Conservation (phyloP, 2,329 filamentous ascomycete genomes). For the Scedosporium dehoogii region DNA sequence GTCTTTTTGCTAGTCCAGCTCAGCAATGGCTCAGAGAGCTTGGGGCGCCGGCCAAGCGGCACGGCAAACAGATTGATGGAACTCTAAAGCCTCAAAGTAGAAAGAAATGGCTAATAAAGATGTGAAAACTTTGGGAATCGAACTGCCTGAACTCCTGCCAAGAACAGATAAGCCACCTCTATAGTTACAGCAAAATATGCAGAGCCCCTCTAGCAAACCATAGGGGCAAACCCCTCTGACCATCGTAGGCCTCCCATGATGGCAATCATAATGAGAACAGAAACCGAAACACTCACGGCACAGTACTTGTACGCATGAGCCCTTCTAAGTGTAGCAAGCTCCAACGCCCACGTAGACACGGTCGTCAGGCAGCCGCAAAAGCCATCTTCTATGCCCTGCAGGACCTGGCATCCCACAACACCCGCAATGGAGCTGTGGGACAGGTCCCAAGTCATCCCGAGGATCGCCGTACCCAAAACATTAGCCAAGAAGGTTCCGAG, state of each 20-base stretch:
- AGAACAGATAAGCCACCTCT: not conserved
- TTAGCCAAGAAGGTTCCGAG: constrained; percentile 82
- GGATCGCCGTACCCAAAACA: constrained; percentile 61
- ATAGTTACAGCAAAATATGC: not conserved
- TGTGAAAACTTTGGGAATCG: too few relatives aligned
- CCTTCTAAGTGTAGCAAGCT: constrained; percentile 42
- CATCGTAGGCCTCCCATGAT: constrained; percentile 70
- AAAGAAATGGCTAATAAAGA: too few relatives aligned
- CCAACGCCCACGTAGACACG: constrained; percentile 56
- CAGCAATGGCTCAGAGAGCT: too few relatives aligned
- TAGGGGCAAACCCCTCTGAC: constrained; percentile 40
- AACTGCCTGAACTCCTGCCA: too few relatives aligned
- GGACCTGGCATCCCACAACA: constrained; percentile 54
- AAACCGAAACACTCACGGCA: constrained; percentile 45
- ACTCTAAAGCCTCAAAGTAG: too few relatives aligned
- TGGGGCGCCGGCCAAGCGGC: too few relatives aligned
- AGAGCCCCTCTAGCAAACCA: not conserved
- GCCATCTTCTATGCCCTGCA: constrained; percentile 57
- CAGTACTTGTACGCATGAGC: constrained; percentile 60
- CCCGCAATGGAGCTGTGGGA: constrained; percentile 54
- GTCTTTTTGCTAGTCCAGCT: too few relatives aligned
- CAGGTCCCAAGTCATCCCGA: constrained; percentile 71
- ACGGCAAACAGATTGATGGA: too few relatives aligned
- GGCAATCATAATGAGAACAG: constrained; percentile 50
- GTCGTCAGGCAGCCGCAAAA: constrained; percentile 60